Conservation (phyloP, 2,329 filamentous ascomycete genomes). For the Cordyceps militaris region DNA sequence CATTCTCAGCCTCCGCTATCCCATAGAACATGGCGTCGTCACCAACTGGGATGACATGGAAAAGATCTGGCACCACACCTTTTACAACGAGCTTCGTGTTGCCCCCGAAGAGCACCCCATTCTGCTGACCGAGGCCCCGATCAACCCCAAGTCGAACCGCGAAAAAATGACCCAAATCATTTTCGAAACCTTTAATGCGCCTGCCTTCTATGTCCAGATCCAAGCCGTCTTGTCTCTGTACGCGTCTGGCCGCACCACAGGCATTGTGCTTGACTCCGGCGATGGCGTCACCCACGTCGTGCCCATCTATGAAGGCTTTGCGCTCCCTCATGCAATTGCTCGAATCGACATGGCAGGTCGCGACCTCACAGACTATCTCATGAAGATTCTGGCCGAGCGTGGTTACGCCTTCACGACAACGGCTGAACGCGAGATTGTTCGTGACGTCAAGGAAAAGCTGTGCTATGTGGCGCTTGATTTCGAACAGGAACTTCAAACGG, state of each 20-base stretch:
- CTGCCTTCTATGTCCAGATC: constrained; percentile 99
- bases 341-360: constrained; percentile 99
- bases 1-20: constrained; percentile 99
- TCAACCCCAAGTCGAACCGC: constrained; percentile 99
- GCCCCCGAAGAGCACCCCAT: constrained; percentile 99
- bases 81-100: constrained; percentile 99
- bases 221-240: constrained; percentile 99
- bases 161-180: constrained; percentile 99
- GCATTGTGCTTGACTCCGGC: constrained; percentile 99
- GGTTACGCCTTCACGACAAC: constrained; percentile 99
- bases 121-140: constrained; percentile 96
- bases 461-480: constrained; percentile 99
- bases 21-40: constrained; percentile 99
- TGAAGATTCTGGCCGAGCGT: constrained; percentile 99
- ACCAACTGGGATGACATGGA: constrained; percentile 99
- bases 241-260: constrained; percentile 99
- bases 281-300: constrained; percentile 99
- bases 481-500: constrained; percentile 99
- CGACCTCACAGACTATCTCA: constrained; percentile 99
- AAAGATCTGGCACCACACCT: constrained; percentile 99
- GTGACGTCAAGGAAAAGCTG: constrained; percentile 99
- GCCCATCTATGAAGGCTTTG: constrained; percentile 99
- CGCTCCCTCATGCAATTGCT: constrained; percentile 98
- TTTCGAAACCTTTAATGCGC: constrained; percentile 99
- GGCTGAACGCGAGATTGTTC: constrained; percentile 99